These are phyloP conservation scores for Daedaleopsis sinensis DNA, from an alignment of 768 basidiomycete species.

Conservation along the genomic window DNA sequence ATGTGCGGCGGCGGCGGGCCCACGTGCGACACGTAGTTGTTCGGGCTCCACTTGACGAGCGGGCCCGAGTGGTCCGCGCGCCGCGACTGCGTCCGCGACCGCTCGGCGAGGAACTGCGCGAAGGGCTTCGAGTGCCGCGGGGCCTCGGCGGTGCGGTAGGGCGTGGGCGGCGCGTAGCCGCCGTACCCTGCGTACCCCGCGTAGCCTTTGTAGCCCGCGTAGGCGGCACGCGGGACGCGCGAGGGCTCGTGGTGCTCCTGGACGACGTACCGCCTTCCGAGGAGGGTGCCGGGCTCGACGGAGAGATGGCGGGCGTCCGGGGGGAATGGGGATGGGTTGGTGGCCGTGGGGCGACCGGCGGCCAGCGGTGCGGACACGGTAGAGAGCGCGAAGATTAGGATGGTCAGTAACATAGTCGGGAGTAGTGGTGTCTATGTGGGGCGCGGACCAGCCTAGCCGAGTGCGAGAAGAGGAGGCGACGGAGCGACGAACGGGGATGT, in stretches of 20 bases:
- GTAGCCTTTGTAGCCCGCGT: not conserved
- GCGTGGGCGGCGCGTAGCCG: not conserved
- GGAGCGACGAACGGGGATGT: not conserved
- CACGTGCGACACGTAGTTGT: conserved; percentile 29
- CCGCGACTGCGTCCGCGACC: conserved; percentile 20
- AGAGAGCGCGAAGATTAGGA: conserved; percentile 15
- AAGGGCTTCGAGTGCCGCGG: conserved; percentile 10
- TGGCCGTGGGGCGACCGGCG: not conserved
- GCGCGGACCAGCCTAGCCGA: conserved; percentile 14
- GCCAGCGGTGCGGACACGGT: conserved; percentile 7
- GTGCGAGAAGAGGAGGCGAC: not conserved
- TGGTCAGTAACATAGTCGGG: conserved; percentile 11
- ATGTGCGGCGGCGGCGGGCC: conserved; percentile 7
- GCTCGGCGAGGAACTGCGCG: conserved; percentile 25
- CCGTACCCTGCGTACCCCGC: no score
- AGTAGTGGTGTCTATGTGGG: conserved; percentile 6
- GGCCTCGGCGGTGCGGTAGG: not conserved
- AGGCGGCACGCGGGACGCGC: not conserved
- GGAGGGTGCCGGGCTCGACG: conserved; percentile 24
- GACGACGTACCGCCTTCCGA: conserved; percentile 27
- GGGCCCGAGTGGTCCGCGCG: not conserved
- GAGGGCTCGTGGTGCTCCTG: conserved; percentile 12
- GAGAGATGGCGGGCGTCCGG: not conserved
- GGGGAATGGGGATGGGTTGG: not conserved
- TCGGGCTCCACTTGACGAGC: not conserved